A percentile compares a stretch with the other conserved stretches of the same genome.
phyloP scores from a whole-genome alignment of 768 basidiomycete genomes.

The Zangia roseola region DNA sequence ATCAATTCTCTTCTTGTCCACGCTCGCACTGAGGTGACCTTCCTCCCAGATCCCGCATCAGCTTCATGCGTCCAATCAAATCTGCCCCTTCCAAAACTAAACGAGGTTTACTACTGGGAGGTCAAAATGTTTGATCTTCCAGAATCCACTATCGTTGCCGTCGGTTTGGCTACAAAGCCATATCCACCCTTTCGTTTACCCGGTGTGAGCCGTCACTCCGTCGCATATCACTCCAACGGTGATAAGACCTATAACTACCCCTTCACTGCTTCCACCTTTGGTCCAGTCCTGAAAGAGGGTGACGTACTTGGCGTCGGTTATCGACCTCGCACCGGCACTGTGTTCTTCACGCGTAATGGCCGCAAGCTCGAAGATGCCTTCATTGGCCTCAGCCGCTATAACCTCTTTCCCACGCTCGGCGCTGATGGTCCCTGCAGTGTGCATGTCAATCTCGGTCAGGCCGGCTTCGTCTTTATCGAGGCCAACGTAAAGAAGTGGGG shows the following conservation, averaged over 20 bases:
- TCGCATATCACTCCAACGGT: slow-evolving; percentile 94
- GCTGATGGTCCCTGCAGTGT: slow-evolving; percentile 96
- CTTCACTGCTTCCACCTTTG: slow-evolving; percentile 83
- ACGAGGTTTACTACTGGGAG: slow-evolving; percentile 99
- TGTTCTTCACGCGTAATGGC: slow-evolving; percentile 99
- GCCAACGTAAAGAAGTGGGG: slow-evolving; percentile 99
- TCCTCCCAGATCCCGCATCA: slow-evolving; percentile 93
- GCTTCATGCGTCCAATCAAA: slow-evolving; percentile 96
- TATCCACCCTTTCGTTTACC: slow-evolving; percentile 93
- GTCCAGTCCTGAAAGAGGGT: slow-evolving; percentile 83
- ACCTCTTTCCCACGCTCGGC: slow-evolving; percentile 96
- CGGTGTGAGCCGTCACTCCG: slow-evolving; percentile 80
- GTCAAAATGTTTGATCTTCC: slow-evolving; percentile 99
- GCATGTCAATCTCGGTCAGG: slow-evolving; percentile 96
- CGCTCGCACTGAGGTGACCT: slow-evolving; percentile 95
- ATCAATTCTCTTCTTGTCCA: slow-evolving; percentile 91
- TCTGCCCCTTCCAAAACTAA: slow-evolving; percentile 92
- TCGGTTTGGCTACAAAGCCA: slow-evolving; percentile 95
- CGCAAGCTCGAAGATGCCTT: slow-evolving; percentile 97
- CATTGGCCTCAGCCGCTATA: slow-evolving; percentile 83
- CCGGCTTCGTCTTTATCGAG: slow-evolving; percentile 98
- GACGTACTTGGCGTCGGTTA: slow-evolving; percentile 97
- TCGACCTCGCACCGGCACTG: slow-evolving; percentile 91
- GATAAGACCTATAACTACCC: slow-evolving; percentile 98
- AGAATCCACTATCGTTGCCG: slow-evolving; percentile 78